Conservation (phyloP, 2,329 filamentous ascomycete genomes). For the Aspergillus quadrilineatus region DNA sequence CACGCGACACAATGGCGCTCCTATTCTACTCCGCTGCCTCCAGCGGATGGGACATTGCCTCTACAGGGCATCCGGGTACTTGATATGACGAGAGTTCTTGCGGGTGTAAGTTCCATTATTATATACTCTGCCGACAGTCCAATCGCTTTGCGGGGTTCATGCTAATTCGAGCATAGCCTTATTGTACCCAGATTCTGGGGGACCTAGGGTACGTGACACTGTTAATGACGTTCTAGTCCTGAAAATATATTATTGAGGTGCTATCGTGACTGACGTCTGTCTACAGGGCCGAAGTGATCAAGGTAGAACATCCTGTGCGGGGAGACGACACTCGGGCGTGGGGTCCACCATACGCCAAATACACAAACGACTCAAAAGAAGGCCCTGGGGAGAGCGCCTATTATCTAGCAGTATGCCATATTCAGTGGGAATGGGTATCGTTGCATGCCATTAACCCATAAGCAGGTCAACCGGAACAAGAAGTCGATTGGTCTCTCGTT, state of each 20-base stretch:
- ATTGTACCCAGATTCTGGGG: constrained; percentile 94
- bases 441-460: constrained; percentile 7
- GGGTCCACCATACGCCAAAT: constrained; percentile 90
- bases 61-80: constrained; percentile 84
- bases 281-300: constrained; percentile 86
- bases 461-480: constrained; percentile 91
- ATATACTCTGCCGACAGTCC: neutral
- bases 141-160: constrained; percentile 9
- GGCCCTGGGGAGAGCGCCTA: constrained; percentile 90
- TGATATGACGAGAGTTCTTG: constrained; percentile 94
- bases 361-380: constrained; percentile 57
- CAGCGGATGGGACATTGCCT: constrained; percentile 56
- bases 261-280: neutral
- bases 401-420: constrained; percentile 72
- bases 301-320: constrained; percentile 87
- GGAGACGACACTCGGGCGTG: constrained; percentile 95
- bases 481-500: constrained; percentile 92
- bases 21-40: constrained; percentile 40
- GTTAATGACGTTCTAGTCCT: neutral
- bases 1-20: constrained; percentile 29
- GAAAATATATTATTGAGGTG: neutral
- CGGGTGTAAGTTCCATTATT: constrained; percentile 66
- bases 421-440: neutral
- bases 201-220: constrained; percentile 75
- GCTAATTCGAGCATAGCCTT: constrained; percentile 62